Conservation (phyloP, 768 basidiomycete species). For the Lactarius sp. region DNA sequence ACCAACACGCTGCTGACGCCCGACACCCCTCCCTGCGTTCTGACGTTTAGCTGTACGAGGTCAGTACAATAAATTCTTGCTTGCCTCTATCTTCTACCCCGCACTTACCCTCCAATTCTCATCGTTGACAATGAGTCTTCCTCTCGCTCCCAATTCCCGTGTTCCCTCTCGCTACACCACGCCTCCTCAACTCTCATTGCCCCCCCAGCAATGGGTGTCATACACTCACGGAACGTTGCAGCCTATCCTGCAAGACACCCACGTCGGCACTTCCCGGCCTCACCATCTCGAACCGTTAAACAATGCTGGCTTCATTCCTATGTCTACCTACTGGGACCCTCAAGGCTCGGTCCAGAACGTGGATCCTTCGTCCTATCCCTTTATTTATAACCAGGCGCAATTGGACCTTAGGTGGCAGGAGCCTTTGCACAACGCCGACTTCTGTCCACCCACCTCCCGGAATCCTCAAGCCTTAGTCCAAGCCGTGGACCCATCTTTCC, state of each 20-base stretch:
- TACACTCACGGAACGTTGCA: background rate
- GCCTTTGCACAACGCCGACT: background rate
- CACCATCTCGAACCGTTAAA: background rate
- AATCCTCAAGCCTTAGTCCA: background rate
- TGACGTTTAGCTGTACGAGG: no score
- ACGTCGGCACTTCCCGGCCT: background rate
- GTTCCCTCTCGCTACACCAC: background rate
- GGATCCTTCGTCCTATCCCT: background rate
- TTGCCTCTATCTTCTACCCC: background rate
- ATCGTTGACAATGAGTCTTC: background rate
- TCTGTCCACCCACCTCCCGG: background rate
- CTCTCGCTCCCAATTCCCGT: background rate
- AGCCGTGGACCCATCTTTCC: background rate
- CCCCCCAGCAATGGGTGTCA: background rate
- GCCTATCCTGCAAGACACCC: background rate
- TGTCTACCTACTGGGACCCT: background rate
- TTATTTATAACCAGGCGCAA: background rate
- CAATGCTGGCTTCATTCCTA: background rate
- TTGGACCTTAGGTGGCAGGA: background rate
- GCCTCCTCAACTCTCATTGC: background rate
- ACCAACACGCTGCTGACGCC: background rate
- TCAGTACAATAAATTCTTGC: background rate
- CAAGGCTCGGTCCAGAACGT: background rate
- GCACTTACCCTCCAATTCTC: background rate
- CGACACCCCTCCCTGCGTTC: background rate